Evolutionary conservation across 352 stramenopile genomes (phyloP).

Genomic region (Phytophthora colocasiae): DNA sequence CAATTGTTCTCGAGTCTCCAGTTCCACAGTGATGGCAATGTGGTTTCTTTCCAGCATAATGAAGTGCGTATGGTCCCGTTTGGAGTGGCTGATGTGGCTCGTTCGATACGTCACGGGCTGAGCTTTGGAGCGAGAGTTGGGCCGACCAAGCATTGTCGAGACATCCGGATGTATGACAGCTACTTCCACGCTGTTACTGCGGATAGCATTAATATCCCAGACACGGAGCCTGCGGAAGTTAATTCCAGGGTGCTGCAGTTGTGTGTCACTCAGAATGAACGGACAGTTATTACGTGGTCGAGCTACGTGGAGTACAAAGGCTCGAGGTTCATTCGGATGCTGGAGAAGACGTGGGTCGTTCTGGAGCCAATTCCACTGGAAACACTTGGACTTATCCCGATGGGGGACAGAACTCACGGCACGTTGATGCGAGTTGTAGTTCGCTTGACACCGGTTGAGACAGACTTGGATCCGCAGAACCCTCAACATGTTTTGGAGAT

Average conservation of each 20-base stretch:
- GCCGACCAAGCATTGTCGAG: slow-evolving; percentile 11
- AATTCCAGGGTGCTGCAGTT: slow-evolving; percentile 21
- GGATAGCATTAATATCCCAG: slow-evolving; percentile 17
- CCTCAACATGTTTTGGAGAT: slow-evolving; percentile 13
- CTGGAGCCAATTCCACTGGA: slow-evolving; percentile 11
- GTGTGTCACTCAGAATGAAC: slow-evolving; percentile 12
- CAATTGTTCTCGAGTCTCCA: slow-evolving; percentile 18
- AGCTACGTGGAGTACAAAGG: slow-evolving; percentile 35
- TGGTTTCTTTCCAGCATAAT: slow-evolving; percentile 16
- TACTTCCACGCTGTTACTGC: slow-evolving; percentile 25
- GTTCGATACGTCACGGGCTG: slow-evolving; percentile 14
- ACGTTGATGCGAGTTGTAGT: slow-evolving; percentile 20
- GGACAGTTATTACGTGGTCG: slow-evolving; percentile 28
- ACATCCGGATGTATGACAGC: slow-evolving; percentile 10
- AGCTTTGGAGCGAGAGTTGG: slow-evolving; percentile 15
- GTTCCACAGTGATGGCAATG: slow-evolving; percentile 1
- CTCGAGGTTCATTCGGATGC: slow-evolving; percentile 31
- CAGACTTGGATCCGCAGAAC: slow-evolving; percentile 5
- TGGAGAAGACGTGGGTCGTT: slow-evolving; percentile 37
- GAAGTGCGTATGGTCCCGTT: slow-evolving; percentile 36
- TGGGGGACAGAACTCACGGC: neutral
- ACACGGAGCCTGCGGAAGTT: slow-evolving; percentile 12
- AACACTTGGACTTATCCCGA: neutral
- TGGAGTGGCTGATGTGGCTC: slow-evolving; percentile 12
- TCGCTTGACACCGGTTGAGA: slow-evolving; percentile 16